phyloP scores from a whole-genome alignment of 192 early-diverging fungal species.

The Piromyces sp. region DNA sequence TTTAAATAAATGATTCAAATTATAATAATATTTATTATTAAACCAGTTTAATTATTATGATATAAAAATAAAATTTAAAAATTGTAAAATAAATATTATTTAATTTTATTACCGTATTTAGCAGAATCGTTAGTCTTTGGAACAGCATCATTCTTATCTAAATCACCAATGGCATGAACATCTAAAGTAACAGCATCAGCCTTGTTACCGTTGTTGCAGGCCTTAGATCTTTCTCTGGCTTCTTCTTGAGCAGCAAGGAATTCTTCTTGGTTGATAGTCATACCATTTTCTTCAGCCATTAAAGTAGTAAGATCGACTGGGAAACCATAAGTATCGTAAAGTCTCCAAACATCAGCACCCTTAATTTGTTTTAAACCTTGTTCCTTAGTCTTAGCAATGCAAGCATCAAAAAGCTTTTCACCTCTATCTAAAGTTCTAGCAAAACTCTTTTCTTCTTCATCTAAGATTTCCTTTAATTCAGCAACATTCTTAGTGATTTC shows the following conservation, averaged over 20 bases:
- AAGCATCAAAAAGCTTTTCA: slow-evolving; percentile 78
- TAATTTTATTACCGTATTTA: slow-evolving; percentile 68
- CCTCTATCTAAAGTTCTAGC: slow-evolving; percentile 93
- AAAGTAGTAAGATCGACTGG: slow-evolving; percentile 90
- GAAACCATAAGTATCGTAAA: slow-evolving; percentile 98
- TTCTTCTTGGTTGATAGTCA: slow-evolving; percentile 65
- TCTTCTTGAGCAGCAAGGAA: slow-evolving; percentile 60
- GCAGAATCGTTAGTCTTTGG: slow-evolving; percentile 64
- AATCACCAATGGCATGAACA: slow-evolving; percentile 75
- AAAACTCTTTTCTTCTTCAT: slow-evolving; percentile 91
- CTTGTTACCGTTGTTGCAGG: slow-evolving; percentile 23
- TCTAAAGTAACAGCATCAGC: slow-evolving; percentile 58
- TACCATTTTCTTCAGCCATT: slow-evolving; percentile 93
- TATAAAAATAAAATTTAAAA: no score
- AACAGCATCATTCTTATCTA: slow-evolving; percentile 54
- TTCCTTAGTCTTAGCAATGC: slow-evolving; percentile 44
- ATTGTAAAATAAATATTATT: no score
- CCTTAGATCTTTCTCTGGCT: slow-evolving; percentile 51
- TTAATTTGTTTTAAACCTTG: slow-evolving; percentile 39
- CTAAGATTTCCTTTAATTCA: slow-evolving; percentile 82
- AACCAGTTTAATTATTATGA: no score
- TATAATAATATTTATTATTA: no score
- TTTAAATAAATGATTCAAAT: no score
- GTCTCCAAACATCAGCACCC: slow-evolving; percentile 85
- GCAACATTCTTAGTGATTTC: slow-evolving; percentile 60